These are phyloP conservation scores for Incumbomyces lentus DNA, from an alignment of 2,329 filamentous ascomycete species.

Conservation along the genomic window DNA sequence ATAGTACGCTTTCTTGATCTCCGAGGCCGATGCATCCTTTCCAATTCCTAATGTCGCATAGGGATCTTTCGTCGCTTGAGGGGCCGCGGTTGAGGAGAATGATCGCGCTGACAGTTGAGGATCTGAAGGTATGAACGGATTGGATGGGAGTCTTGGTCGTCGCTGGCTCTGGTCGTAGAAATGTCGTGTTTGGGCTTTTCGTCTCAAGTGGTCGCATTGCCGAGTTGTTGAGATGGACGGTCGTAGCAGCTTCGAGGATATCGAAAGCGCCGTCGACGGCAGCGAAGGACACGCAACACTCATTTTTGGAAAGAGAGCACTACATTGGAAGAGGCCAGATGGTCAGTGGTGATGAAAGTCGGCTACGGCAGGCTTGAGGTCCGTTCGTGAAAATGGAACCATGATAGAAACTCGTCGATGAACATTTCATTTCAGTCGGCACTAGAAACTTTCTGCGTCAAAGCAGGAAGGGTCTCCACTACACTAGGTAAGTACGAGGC, in stretches of 20 bases:
- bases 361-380: background rate
- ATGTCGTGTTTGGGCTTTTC: constrained; percentile 27
- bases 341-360: too few relatives aligned
- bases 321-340: background rate
- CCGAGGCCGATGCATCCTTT: constrained; percentile 67
- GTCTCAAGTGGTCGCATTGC: constrained; percentile 25
- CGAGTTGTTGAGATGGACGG: constrained; percentile 31
- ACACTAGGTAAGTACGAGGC: too few relatives aligned
- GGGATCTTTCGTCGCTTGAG: constrained; percentile 68
- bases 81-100: constrained; percentile 40
- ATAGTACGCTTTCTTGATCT: constrained; percentile 99
- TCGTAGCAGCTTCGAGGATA: constrained; percentile 34
- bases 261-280: constrained; percentile 31
- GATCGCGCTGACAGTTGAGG: constrained; percentile 2
- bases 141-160: background rate
- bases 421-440: background rate
- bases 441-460: background rate
- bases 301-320: constrained; percentile 21
- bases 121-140: background rate
- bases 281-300: constrained; percentile 30
- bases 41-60: constrained; percentile 77
- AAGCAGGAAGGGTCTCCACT: too few relatives aligned
- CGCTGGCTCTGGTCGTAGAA: constrained; percentile 24
- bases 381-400: background rate
- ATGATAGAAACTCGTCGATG: background rate